phyloP scores from a whole-genome alignment of 1,284 basidiomycete genomes.

The Prillingera fragicola region DNA sequence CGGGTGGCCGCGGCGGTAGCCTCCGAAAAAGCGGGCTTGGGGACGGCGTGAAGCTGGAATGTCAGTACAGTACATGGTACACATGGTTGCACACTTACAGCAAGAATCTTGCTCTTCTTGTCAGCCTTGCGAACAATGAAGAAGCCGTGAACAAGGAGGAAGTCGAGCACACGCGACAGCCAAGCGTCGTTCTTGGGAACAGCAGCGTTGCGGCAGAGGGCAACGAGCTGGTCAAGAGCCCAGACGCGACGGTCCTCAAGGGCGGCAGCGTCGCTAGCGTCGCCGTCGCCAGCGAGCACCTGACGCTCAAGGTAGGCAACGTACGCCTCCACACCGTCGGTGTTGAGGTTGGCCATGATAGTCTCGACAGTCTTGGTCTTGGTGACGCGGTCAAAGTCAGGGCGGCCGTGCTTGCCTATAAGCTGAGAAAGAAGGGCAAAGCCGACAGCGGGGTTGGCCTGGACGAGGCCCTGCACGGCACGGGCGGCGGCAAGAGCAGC shows the following conservation, averaged over 20 bases:
- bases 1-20: slow-evolving; percentile 62
- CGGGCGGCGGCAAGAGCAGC: slow-evolving; percentile 72
- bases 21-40: slow-evolving; percentile 68
- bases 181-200: slow-evolving; percentile 77
- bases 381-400: slow-evolving; percentile 86
- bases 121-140: slow-evolving; percentile 67
- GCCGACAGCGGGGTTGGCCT: slow-evolving; percentile 70
- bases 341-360: slow-evolving; percentile 70
- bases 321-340: slow-evolving; percentile 70
- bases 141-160: slow-evolving; percentile 75
- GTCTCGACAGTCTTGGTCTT: slow-evolving; percentile 89
- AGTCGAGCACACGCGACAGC: slow-evolving; percentile 69
- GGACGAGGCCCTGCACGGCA: slow-evolving; percentile 69
- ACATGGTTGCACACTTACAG: slow-evolving; percentile 53
- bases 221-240: slow-evolving; percentile 80
- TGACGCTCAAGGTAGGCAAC: slow-evolving; percentile 65
- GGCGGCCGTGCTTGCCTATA: slow-evolving; percentile 76
- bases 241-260: slow-evolving; percentile 50
- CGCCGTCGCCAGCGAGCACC: slow-evolving; percentile 53
- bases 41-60: slow-evolving; percentile 57
- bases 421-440: slow-evolving; percentile 81
- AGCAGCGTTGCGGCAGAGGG: slow-evolving; percentile 69
- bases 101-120: slow-evolving; percentile 59
- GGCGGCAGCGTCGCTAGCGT: slow-evolving; percentile 45
- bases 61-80: slow-evolving; percentile 1